Conservation (phyloP, 1,284 basidiomycete genomes). For the Athelia psychrophila region DNA sequence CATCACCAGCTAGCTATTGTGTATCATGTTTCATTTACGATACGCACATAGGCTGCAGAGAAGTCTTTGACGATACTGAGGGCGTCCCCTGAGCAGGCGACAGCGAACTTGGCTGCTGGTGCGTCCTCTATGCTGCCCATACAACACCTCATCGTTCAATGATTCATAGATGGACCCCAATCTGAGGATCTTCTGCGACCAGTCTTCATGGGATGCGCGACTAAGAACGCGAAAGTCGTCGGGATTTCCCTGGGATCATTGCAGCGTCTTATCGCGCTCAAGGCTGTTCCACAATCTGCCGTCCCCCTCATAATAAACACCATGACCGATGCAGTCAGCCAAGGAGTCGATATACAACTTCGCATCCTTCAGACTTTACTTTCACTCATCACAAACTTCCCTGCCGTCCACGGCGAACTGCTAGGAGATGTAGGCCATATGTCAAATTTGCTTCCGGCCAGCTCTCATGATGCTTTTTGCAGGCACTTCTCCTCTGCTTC, state of each 20-base stretch:
- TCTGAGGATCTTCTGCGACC: constrained; percentile 83
- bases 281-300: constrained; percentile 78
- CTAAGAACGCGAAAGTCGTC: constrained; percentile 92
- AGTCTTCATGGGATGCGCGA: constrained; percentile 92
- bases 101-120: constrained; percentile 62
- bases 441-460: neutral
- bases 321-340: constrained; percentile 83
- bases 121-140: constrained; percentile 19
- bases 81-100: constrained; percentile 69
- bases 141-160: constrained; percentile 4
- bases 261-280: constrained; percentile 86
- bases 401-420: constrained; percentile 73
- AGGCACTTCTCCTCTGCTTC: constrained; percentile 92
- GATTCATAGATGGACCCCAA: constrained; percentile 66
- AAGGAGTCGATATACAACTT: constrained; percentile 94
- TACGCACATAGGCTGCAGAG: constrained; percentile 66
- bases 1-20: constrained; percentile 4
- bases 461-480: neutral
- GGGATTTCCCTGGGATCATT: constrained; percentile 89
- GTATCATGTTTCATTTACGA: constrained; percentile 2
- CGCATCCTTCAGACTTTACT: constrained; percentile 89
- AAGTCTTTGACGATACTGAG: constrained; percentile 80
- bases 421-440: constrained; percentile 68
- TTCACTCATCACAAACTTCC: constrained; percentile 86
- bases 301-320: constrained; percentile 80